These are phyloP conservation scores for Brassica rapa DNA, from an alignment of 345 rosid species.

Conservation along the genomic window DNA sequence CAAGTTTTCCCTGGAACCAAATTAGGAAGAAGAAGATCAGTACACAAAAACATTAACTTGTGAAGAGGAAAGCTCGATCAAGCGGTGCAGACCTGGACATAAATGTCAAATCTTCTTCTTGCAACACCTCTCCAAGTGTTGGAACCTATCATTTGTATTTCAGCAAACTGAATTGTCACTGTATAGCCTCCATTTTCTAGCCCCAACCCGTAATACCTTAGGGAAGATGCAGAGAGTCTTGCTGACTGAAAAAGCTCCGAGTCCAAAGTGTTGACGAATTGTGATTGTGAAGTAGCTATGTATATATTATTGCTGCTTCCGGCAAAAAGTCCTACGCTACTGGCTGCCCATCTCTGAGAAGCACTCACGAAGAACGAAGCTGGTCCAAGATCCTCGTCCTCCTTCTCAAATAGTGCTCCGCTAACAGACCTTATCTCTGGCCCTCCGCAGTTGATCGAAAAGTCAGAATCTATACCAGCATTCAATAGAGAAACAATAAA, in stretches of 20 bases:
- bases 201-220: conserved; percentile 46
- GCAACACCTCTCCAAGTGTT: conserved; percentile 45
- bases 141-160: conserved; percentile 23
- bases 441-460: conserved; percentile 60
- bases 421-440: conserved; percentile 46
- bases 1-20: conserved; percentile 47
- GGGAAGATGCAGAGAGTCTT: conserved; percentile 44
- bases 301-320: conserved; percentile 41
- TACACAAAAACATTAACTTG: neutral
- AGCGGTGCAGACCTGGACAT: conserved; percentile 46
- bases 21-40: neutral
- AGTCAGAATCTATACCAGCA: conserved; percentile 25
- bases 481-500: neutral
- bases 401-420: conserved; percentile 49
- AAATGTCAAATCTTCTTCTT: conserved; percentile 51
- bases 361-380: conserved; percentile 53
- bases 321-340: conserved; percentile 48
- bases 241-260: conserved; percentile 48
- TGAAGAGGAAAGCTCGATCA: neutral
- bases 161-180: conserved; percentile 34
- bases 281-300: conserved; percentile 15
- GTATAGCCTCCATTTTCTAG: conserved; percentile 38
- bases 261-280: conserved; percentile 43
- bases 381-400: conserved; percentile 58
- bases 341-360: conserved; percentile 55